These are phyloP conservation scores for Pterothamnion heteromorphum DNA, from an alignment of 31 red algal species.

Conservation along the genomic window DNA sequence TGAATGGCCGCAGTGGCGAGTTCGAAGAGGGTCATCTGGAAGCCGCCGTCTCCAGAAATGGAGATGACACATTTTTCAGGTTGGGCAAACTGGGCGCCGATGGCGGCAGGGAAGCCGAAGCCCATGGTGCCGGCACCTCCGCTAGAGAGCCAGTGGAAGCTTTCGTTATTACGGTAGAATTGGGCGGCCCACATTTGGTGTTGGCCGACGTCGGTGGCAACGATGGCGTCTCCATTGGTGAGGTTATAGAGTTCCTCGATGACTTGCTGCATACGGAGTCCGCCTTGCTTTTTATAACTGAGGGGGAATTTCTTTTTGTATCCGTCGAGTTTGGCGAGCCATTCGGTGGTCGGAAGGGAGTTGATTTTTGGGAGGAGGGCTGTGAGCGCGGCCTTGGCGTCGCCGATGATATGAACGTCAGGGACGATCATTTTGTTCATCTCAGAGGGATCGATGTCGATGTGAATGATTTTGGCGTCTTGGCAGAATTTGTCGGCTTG, in stretches of 20 bases:
- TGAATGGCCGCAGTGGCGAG: background rate
- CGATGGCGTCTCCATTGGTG: background rate
- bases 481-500: background rate
- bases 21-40: conserved; percentile 35
- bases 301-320: conserved; percentile 30
- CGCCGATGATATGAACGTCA: conserved; percentile 5
- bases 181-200: conserved; percentile 47
- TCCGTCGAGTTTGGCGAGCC: background rate
- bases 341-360: background rate
- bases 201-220: conserved; percentile 35
- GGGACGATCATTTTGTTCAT: background rate
- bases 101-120: conserved; percentile 19
- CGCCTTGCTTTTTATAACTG: background rate
- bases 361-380: background rate
- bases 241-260: background rate
- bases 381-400: conserved; percentile 21
- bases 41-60: conserved; percentile 34
- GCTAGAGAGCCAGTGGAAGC: background rate
- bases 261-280: background rate
- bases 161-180: background rate
- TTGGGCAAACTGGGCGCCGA: background rate
- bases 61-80: background rate
- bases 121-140: conserved; percentile 47
- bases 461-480: conserved; percentile 46
- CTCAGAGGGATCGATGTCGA: conserved; percentile 43